Evolutionary conservation across 805 yeast species (phyloP), one percentile per base, ranked within the genome.

Genomic region (Saturnispora bothae): DNA sequence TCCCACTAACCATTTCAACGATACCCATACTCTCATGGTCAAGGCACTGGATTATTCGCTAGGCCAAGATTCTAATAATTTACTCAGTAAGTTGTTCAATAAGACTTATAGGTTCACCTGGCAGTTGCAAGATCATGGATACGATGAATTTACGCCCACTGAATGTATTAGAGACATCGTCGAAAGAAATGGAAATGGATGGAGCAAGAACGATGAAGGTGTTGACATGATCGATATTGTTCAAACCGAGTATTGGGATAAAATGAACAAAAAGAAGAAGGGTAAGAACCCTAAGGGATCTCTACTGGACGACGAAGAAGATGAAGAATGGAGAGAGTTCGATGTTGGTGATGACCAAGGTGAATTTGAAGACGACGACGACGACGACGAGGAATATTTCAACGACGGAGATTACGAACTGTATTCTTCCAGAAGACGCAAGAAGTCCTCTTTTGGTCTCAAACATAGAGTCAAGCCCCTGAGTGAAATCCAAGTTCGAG

Each of bases 151-250:
- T 54, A 64, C 77, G 10, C 89, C 95, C 0, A 68, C 69, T 35
- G 83, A 78, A 41, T 73, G 88, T 44, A 67, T 86, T 9, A 75
- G 76, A 23, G 94, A 84, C 55, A 80, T 88, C 2, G 69, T 83
- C 41, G 67, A 71, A 21, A 42, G 46, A 30, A 81, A 83, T 22
- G 82, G 83, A 1, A 71, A 73, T 36, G 92, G 85, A 3, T 78
- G 78, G 78, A 72, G 69, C 21, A 60, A 59, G 37, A 65, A 68
- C 39, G 69, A 65, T 31, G 69, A 65, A 38, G 73, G 74, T 1
- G 45, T 56, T 6, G 56, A 60, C 22, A 50, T 61, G 38, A 55
- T 67, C 17, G 73, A 67, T 41, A 46, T 64, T 12, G 28, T 55
- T 12, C 50, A 45, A 19, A 39, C 44, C 27, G 54, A 52, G n/a